A percentile compares a stretch with the other conserved stretches of the same genome.
Evolutionary conservation across 139 green algal genomes (phyloP).

Genomic region (Nannochloris sp.): DNA sequence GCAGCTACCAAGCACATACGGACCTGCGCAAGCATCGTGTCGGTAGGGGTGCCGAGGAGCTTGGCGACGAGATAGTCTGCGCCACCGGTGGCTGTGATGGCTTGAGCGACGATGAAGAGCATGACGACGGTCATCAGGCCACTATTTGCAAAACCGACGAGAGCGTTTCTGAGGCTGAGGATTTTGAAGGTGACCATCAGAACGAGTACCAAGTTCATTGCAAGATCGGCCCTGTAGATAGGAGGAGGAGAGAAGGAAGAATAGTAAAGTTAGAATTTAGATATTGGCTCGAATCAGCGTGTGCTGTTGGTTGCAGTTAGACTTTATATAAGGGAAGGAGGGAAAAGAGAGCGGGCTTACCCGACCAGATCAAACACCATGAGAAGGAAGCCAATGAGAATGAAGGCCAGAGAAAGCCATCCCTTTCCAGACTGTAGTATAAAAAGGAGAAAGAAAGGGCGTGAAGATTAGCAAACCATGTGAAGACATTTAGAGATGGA

Average conservation of each 20-base stretch:
- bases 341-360: not conserved
- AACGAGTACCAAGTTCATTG: conserved; percentile 24
- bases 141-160: conserved; percentile 33
- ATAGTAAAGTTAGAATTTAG: not conserved
- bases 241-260: not conserved
- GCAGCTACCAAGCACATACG: conserved; percentile 31
- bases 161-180: conserved; percentile 14
- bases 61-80: conserved; percentile 29
- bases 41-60: conserved; percentile 19
- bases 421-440: too few relatives aligned
- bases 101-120: conserved; percentile 46
- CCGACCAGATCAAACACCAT: conserved; percentile 23
- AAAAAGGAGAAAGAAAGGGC: too few relatives aligned
- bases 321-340: not conserved
- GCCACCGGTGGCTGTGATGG: conserved; percentile 32
- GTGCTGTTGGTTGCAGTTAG: too few relatives aligned
- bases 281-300: too few relatives aligned
- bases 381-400: conserved; percentile 14
- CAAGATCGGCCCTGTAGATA: conserved; percentile 18
- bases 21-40: conserved; percentile 16
- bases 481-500: too few relatives aligned
- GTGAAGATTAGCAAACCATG: too few relatives aligned
- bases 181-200: conserved; percentile 25
- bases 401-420: conserved; percentile 21
- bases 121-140: conserved; percentile 44